These are phyloP conservation scores for Galerina marginata DNA, from an alignment of 768 basidiomycete genomes.

Conservation along the genomic window DNA sequence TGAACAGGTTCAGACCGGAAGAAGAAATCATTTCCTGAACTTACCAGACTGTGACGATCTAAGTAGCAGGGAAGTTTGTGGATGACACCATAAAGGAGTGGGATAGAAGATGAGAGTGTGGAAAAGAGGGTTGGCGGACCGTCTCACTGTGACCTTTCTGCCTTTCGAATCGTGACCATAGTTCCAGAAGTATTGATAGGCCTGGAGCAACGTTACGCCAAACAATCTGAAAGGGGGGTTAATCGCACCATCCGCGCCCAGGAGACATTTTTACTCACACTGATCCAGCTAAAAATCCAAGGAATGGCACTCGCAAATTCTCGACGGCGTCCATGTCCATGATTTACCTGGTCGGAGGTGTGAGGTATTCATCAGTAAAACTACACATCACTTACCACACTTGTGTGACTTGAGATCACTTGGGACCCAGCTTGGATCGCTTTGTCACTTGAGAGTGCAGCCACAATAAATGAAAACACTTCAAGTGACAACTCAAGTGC, in stretches of 20 bases:
- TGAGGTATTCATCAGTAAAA: too few relatives aligned
- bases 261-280: background rate
- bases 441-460: too few relatives aligned
- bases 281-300: slow-evolving; percentile 1
- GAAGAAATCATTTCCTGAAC: background rate
- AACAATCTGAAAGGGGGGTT: background rate
- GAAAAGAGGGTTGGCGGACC: background rate
- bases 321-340: background rate
- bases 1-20: background rate
- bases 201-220: slow-evolving; percentile 1
- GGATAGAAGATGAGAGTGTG: background rate
- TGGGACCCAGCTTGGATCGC: too few relatives aligned
- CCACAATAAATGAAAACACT: too few relatives aligned
- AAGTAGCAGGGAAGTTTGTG: too few relatives aligned
- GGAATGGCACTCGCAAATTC: slow-evolving; percentile 2
- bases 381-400: too few relatives aligned
- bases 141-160: slow-evolving; percentile 2
- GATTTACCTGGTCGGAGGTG: too few relatives aligned
- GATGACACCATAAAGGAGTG: background rate
- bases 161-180: background rate
- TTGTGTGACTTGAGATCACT: too few relatives aligned
- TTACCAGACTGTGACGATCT: slow-evolving; percentile 1
- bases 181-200: background rate
- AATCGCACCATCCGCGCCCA: too few relatives aligned
- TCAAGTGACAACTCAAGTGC: too few relatives aligned